Base-by-base conservation (phyloP, 371 early-diverging fungal species). In the Saksenaea oblongispora region DNA sequence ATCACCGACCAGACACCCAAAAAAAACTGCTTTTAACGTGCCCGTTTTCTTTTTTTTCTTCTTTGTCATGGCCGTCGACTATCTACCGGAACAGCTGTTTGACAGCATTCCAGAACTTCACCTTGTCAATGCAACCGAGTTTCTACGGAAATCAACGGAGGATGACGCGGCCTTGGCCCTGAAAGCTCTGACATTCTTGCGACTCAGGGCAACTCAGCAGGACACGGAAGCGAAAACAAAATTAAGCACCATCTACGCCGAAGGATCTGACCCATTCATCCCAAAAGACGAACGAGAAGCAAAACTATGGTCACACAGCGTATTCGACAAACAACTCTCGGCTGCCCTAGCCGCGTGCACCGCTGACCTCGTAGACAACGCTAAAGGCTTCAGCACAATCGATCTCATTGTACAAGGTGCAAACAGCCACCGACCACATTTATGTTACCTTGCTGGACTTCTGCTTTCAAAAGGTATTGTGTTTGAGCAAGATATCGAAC, bases 141-240 rank as follows among this genome's bases (percentile, higher is more conserved):
- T 63, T 13, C 44, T 63, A 15, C 63, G 87, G 83, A 24, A 31
- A 55, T 39, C 18, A 22, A 62, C 27, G 18, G 24, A 55, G n/a
- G n/a, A 26, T 56, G 26, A 28, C 28, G 14, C 31, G n/a, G 62
- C 82, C 67, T 78, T 54, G 11, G 57, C 41, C 7, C 42, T 56
- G 15, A 59, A 73, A 7, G 80, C 76, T 5, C 44, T 79, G 9
- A 64, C 63, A 14, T 76, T 66, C 47, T 41, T 79, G 14, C 74
- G 80, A 1, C 39, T 37, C 18, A 60, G 65, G 62, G 80, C 80
- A 9, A 69, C 65, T 0, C 58, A 72, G 14, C 58, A 60, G 9
- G 75, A 79, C 54, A 69, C 71, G 5, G 80, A 79, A 53, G 80
- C 76, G 11, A 79, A 79, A 44, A 76, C 73, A 13, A 79, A 79